Base-by-base conservation (phyloP, 805 yeast genomes). In the Candida montana region DNA sequence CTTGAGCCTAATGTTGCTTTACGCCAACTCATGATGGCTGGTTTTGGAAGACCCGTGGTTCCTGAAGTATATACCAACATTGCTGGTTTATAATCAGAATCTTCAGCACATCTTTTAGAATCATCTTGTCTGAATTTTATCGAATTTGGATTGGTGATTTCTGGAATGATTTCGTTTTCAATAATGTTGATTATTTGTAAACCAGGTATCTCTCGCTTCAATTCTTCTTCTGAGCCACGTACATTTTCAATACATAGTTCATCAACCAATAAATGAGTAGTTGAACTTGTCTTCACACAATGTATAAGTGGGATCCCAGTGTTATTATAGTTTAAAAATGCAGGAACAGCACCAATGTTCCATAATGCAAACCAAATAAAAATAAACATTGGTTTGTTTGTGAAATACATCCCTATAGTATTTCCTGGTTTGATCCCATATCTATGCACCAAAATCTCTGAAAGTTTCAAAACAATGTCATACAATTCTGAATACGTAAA, bases 11-110 rank as follows among this genome's bases (percentile, higher is more conserved):
- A 68, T 35, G 72, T 74, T 7, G 84, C 75, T 62, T 89, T 90
- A 54, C 88, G 73, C 96, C 96, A 89, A 5, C 93, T 81, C 80
- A 90, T 81, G 42, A 85, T 83, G 2, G 95, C 97, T 5, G 96
- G 84, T 62, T 90, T 90, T 13, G 98, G 97, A 47, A 90, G 65
- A 0, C 97, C 97, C 0, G 97, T 87, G 7, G 97, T 91, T 31
- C 98, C 98, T 0, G 95, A 85, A 1, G 98, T 90, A 61, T 82
- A 90, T 39, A 90, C 86, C 50, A 86, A 71, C 49, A 81, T 74
- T 17, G 84, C 81, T 4, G 91, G 74, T 41, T 77, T 74, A 50
- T 69, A 75, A 57, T 81, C 83, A 11, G 68, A 61, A 39, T 79
- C 78, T 8, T 63, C 62, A 8, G 77, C 74, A 49, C 84, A 75